A percentile compares a stretch with the other conserved stretches of the same genome.
Conservation (phyloP, 1,284 basidiomycete species). For the Waitea zeae region DNA sequence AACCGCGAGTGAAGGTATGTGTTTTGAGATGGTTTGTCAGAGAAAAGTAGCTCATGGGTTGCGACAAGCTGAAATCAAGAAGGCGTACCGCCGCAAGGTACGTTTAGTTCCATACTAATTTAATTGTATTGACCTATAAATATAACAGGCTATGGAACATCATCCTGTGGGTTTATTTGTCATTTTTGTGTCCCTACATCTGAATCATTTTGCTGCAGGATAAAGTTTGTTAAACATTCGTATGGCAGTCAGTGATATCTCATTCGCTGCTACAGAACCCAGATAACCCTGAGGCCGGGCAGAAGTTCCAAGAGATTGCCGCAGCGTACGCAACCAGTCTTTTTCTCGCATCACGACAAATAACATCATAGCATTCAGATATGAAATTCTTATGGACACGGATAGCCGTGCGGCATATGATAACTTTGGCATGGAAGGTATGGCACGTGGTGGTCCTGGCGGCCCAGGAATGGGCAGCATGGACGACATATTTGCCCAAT, state of each 20-base stretch:
- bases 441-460: slow-evolving; percentile 26
- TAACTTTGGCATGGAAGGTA: slow-evolving; percentile 55
- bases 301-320: slow-evolving; percentile 79
- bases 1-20: slow-evolving; percentile 51
- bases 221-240: no score
- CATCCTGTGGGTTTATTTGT: slow-evolving; percentile 54
- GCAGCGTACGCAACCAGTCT: slow-evolving; percentile 44
- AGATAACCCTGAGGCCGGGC: slow-evolving; percentile 59
- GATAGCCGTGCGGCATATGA: slow-evolving; percentile 74
- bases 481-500: slow-evolving; percentile 61
- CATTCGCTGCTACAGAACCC: slow-evolving; percentile 37
- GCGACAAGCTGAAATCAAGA: slow-evolving; percentile 67
- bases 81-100: slow-evolving; percentile 84
- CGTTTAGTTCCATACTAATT: slow-evolving; percentile 7
- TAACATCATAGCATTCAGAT: no score
- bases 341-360: slow-evolving; percentile 2
- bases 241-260: no score
- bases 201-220: slow-evolving; percentile 5
- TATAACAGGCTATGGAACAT: slow-evolving; percentile 64
- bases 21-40: slow-evolving; percentile 1
- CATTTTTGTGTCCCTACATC: slow-evolving; percentile 1
- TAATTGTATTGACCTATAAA: slow-evolving; percentile 11
- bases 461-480: slow-evolving; percentile 39
- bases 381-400: slow-evolving; percentile 74
- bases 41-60: slow-evolving; percentile 5